Percentiles rank a stretch among this genome's conserved stretches.
phyloP scores from a whole-genome alignment of 345 rosid genomes.

The Pugionium cornutum region DNA sequence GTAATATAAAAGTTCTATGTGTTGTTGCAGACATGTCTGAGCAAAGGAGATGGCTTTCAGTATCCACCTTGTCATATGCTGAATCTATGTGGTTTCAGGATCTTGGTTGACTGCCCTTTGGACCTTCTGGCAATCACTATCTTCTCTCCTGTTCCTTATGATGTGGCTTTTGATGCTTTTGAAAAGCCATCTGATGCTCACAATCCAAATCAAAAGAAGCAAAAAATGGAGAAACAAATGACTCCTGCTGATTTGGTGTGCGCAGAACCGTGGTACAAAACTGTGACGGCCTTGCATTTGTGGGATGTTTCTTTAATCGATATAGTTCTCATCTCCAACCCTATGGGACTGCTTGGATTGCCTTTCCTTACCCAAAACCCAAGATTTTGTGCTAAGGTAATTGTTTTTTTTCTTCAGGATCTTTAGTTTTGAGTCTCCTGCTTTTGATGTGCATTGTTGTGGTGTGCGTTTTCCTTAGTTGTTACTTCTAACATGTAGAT shows the following conservation, averaged over 20 bases:
- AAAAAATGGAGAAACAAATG: constrained; percentile 44
- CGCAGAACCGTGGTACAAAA: constrained; percentile 86
- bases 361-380: constrained; percentile 65
- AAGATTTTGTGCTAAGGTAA: constrained; percentile 81
- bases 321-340: constrained; percentile 70
- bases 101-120: constrained; percentile 76
- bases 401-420: not conserved
- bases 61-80: constrained; percentile 71
- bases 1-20: constrained; percentile 18
- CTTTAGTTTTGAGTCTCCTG: constrained; percentile 7
- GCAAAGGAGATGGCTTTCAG: constrained; percentile 66
- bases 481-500: constrained; percentile 46
- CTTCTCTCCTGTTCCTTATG: constrained; percentile 63
- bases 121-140: constrained; percentile 67
- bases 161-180: constrained; percentile 35
- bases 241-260: constrained; percentile 49
- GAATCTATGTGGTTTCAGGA: constrained; percentile 59
- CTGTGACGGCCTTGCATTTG: constrained; percentile 63
- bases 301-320: constrained; percentile 82
- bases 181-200: constrained; percentile 27
- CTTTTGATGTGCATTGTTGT: not conserved
- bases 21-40: constrained; percentile 71
- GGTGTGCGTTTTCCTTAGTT: constrained; percentile 27
- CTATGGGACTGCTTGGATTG: constrained; percentile 82
- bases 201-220: constrained; percentile 46